Evolutionary conservation across 2,329 filamentous ascomycete genomes (phyloP).

Genomic region (Didymella pinodella): DNA sequence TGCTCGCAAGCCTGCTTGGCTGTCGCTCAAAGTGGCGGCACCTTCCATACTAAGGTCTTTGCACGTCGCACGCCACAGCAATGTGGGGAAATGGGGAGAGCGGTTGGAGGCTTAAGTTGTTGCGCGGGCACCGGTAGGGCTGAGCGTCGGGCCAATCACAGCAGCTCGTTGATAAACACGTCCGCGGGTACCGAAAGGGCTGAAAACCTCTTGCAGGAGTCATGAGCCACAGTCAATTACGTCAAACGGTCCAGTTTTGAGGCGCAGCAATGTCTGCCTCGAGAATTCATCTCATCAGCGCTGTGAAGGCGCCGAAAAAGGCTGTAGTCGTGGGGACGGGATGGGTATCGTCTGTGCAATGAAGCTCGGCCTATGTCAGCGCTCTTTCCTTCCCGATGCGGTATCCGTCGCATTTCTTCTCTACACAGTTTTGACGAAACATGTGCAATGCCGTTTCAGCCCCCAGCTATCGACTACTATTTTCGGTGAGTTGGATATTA

Average conservation of each 20-base stretch:
- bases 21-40: conserved; percentile 9
- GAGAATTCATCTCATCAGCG: neutral
- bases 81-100: conserved; percentile 1
- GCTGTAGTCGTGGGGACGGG: neutral
- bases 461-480: neutral
- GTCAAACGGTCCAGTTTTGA: neutral
- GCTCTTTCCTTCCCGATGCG: neutral
- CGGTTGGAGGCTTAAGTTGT: conserved; percentile 11
- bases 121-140: conserved; percentile 19
- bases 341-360: neutral
- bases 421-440: neutral
- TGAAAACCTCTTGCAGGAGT: conserved; percentile 5
- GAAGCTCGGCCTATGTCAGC: conserved; percentile 1
- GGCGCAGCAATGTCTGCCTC: conserved; percentile 1
- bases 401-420: neutral
- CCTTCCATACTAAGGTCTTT: conserved; percentile 14
- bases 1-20: conserved; percentile 15
- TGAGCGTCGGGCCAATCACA: neutral
- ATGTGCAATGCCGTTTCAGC: neutral
- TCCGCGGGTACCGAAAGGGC: conserved; percentile 15
- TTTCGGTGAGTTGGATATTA: neutral
- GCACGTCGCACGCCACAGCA: conserved; percentile 8
- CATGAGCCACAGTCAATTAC: conserved; percentile 2
- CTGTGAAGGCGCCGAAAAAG: neutral
- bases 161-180: neutral